Base-by-base conservation (phyloP, 2,329 filamentous ascomycete genomes). In the Diaporthe citriasiana region DNA sequence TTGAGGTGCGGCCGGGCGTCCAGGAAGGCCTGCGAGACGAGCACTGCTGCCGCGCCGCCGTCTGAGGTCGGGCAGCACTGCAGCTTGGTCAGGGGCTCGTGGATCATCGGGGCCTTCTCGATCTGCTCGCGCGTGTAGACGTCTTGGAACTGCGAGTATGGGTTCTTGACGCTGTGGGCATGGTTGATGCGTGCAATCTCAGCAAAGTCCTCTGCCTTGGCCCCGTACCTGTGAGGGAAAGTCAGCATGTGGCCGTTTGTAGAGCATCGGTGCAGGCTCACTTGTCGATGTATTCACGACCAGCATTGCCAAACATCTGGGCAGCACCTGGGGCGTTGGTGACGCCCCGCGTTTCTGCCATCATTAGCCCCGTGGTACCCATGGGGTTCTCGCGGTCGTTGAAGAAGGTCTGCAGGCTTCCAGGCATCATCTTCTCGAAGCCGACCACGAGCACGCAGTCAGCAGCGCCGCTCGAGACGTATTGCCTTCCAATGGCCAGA, bases 31-130 rank as follows among this genome's bases (percentile, higher is more conserved):
- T 98, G 93, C 0, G 95, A 97, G 71, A 98, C 95, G 69, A 99
- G 86, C 42, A 98, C 92, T 19, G 94, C 94, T 0, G 97, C 95
- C 0, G 95, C 96, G 60, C 93, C 94, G 65, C 96, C 96, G 83
- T 98, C 97, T 0, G 95, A 97, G 0, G 96, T 98, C 1, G 97
- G 96, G 85, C 96, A 98, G 89, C 96, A 98, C 86, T 98, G 97
- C n/a, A 98, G 92, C 85, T 98, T 98, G 74, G 97, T 98, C 72
- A 98, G 89, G 22, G 96, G 96, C 77, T 91, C 91, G 85, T 94
- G 92, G 83, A 98, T 94, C 89, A 91, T 93, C 74, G 94, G 87
- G 0, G 94, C 86, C 50, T 92, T 87, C 81, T 94, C 84, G 82
- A 98, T 88, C 84, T 98, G 92, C 42, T 98, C 94, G 53, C 93